Evolutionary conservation across 2,329 filamentous ascomycete species (phyloP).

Genomic region (Malbranchea zuffiana): DNA sequence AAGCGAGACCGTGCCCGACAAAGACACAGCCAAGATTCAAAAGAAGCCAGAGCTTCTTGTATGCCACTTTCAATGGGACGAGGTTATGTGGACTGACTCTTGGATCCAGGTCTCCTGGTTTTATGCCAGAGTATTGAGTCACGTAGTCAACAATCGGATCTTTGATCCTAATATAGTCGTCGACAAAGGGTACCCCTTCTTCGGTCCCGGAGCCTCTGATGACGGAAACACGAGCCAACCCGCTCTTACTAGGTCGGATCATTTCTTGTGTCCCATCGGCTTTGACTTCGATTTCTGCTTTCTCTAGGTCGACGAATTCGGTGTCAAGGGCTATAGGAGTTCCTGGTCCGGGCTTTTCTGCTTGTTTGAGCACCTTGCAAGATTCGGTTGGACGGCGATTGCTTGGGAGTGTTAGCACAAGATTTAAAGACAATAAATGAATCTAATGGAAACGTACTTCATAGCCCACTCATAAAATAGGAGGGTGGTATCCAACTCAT

Average conservation of each 20-base stretch:
- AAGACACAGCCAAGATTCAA: constrained; percentile 91
- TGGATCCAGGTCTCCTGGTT: constrained; percentile 70
- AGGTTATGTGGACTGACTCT: constrained; percentile 69
- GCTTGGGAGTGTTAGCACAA: constrained; percentile 16
- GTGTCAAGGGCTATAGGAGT: constrained; percentile 85
- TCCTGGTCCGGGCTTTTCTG: constrained; percentile 59
- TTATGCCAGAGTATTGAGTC: constrained; percentile 87
- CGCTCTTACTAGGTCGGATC: constrained; percentile 80
- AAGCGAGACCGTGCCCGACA: constrained; percentile 82
- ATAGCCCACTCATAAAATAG: constrained; percentile 63
- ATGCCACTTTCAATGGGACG: constrained; percentile 77
- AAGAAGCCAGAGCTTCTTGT: constrained; percentile 96
- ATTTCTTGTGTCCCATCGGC: constrained; percentile 87
- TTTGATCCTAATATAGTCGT: constrained; percentile 88
- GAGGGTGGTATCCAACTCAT: constrained; percentile 69
- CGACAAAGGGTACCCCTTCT: constrained; percentile 81
- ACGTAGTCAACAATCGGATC: constrained; percentile 92
- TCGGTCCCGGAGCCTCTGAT: constrained; percentile 65
- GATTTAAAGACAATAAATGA: background rate
- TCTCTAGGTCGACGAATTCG: constrained; percentile 86
- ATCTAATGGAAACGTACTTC: constrained; percentile 27
- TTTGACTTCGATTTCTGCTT: constrained; percentile 92
- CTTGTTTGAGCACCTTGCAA: constrained; percentile 27
- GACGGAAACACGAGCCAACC: constrained; percentile 85
- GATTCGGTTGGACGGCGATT: constrained; percentile 30